Conservation (phyloP, 306 rosid species). For the Prunus persica region DNA sequence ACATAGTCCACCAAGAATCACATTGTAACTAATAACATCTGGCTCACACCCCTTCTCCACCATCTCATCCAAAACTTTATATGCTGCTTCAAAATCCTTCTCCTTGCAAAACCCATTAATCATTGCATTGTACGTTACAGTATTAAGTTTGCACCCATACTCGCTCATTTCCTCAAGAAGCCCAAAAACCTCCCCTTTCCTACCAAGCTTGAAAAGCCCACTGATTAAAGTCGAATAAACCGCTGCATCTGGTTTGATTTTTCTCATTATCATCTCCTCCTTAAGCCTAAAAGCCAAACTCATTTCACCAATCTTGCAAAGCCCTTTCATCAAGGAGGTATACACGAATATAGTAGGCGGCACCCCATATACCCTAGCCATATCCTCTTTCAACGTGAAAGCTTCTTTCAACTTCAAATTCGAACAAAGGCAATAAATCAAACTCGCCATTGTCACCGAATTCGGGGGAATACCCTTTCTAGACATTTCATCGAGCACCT, state of each 20-base stretch:
- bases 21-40: constrained; percentile 60
- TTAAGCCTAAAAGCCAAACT: constrained; percentile 44
- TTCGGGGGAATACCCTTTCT: constrained; percentile 29
- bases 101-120: constrained; percentile 61
- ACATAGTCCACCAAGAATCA: constrained; percentile 52
- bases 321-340: constrained; percentile 52
- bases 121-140: constrained; percentile 69
- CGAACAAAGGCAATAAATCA: constrained; percentile 47
- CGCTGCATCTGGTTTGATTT: constrained; percentile 35
- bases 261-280: constrained; percentile 62
- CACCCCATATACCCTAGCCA: constrained; percentile 37
- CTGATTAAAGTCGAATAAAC: constrained; percentile 53
- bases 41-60: constrained; percentile 46
- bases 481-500: constrained; percentile 63
- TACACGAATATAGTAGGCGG: constrained; percentile 43
- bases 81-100: constrained; percentile 49
- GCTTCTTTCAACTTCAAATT: constrained; percentile 39
- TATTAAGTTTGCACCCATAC: constrained; percentile 43
- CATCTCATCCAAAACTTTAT: constrained; percentile 57
- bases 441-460: constrained; percentile 56
- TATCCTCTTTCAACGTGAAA: constrained; percentile 49
- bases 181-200: constrained; percentile 45
- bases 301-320: constrained; percentile 50
- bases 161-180: constrained; percentile 61
- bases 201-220: constrained; percentile 52